phyloP scores from a whole-genome alignment of 2,329 filamentous ascomycete species.

The Trichoderma hamatum region DNA sequence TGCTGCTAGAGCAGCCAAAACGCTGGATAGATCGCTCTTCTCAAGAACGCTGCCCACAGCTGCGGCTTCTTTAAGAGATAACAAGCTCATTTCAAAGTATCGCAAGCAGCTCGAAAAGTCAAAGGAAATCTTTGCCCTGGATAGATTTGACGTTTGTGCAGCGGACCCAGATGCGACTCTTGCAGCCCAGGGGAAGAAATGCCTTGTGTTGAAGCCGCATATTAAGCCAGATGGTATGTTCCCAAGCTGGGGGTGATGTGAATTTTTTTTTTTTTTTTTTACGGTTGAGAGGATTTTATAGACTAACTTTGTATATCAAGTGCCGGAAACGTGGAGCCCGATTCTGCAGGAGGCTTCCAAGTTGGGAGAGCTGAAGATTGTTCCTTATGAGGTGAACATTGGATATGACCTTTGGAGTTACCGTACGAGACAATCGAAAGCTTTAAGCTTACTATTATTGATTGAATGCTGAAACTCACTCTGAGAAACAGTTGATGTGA shows the following conservation, averaged over 20 bases:
- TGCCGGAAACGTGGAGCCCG: conserved; percentile 73
- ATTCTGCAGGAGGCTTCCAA: conserved; percentile 70
- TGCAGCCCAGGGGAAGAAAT: conserved; percentile 61
- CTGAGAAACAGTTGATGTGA: conserved; percentile 69
- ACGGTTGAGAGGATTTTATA: background rate
- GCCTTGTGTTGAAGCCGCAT: conserved; percentile 60
- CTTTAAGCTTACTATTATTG: background rate
- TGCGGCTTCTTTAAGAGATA: conserved; percentile 76
- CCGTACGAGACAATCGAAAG: conserved; percentile 49
- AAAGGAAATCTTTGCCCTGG: conserved; percentile 66
- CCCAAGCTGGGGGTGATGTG: too few species aligned
- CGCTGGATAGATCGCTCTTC: conserved; percentile 84
- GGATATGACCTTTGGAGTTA: conserved; percentile 88
- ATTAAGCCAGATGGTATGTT: conserved; percentile 46
- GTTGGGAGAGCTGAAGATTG: conserved; percentile 67
- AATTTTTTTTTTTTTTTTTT: background rate
- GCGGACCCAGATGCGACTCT: conserved; percentile 62
- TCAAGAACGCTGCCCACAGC: conserved; percentile 73
- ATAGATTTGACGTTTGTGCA: conserved; percentile 65
- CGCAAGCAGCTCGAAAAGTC: conserved; percentile 67
- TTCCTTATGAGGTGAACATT: conserved; percentile 75
- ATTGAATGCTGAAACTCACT: background rate
- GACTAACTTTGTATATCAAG: conserved; percentile 32
- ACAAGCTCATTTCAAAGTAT: conserved; percentile 72
- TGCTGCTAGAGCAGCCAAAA: conserved; percentile 71